Percentiles rank a stretch among this genome's conserved stretches.
Evolutionary conservation across 2,329 filamentous ascomycete genomes (phyloP).

Genomic region (Ceratocystiopsis sp.): DNA sequence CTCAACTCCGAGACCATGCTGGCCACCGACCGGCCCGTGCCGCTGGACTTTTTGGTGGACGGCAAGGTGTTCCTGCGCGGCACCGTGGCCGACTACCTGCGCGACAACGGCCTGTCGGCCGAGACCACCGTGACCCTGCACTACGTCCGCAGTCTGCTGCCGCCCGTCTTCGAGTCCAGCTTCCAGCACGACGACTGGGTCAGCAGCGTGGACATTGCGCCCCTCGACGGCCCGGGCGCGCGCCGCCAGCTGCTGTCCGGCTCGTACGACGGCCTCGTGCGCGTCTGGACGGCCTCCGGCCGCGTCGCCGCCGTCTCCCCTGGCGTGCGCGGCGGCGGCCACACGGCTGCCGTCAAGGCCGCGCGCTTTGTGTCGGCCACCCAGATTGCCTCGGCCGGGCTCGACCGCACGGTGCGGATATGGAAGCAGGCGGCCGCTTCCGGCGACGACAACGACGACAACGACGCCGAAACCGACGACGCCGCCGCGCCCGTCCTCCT

Average conservation of each 20-base stretch:
- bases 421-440: slow-evolving; percentile 74
- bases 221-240: slow-evolving; percentile 41
- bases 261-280: slow-evolving; percentile 76
- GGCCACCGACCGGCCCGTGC: slow-evolving; percentile 48
- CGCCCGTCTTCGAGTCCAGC: slow-evolving; percentile 73
- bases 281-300: slow-evolving; percentile 84
- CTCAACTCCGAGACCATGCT: slow-evolving; percentile 59
- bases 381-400: slow-evolving; percentile 64
- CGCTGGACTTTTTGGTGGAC: slow-evolving; percentile 91
- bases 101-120: slow-evolving; percentile 67
- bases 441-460: slow-evolving; percentile 41
- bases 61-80: slow-evolving; percentile 70
- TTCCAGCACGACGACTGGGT: slow-evolving; percentile 99
- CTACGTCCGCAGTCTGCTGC: slow-evolving; percentile 82
- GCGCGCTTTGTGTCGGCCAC: slow-evolving; percentile 65
- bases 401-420: slow-evolving; percentile 72
- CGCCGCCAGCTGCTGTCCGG: slow-evolving; percentile 63
- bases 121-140: slow-evolving; percentile 79
- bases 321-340: slow-evolving; percentile 48
- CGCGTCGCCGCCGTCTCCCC: slow-evolving; percentile 64
- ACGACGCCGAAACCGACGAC: slow-evolving; percentile 54
- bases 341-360: slow-evolving; percentile 62
- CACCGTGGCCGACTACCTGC: slow-evolving; percentile 80
- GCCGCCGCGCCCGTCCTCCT: slow-evolving; percentile 27
- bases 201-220: slow-evolving; percentile 68